Base-by-base conservation (phyloP, 2,329 filamentous ascomycete genomes). In the Acrocalymma vagum region DNA sequence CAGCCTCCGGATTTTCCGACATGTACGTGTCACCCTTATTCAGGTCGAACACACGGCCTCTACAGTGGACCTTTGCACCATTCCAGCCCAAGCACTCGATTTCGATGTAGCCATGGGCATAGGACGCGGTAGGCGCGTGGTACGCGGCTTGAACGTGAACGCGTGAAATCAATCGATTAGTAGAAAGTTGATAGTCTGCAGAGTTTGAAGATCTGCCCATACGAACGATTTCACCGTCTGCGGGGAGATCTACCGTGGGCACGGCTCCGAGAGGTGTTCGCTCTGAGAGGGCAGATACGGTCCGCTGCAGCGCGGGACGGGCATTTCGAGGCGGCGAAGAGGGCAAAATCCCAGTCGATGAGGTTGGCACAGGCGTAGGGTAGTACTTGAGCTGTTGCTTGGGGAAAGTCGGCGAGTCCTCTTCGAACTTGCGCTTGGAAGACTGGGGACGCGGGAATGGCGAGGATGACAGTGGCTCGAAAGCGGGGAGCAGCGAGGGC, bases 71-170 rank as follows among this genome's bases (percentile, higher is more conserved):
- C 75, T 90, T 95, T 53, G 94, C 79, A 11, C 94, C 94, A 69
- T 99, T 99, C 93, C 93, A 97, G 15, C 94, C 94, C 62, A 88
- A 83, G 77, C 94, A 99, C 61, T 90, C 80, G 58, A 99, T 87
- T 70, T 96, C 89, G 30, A 99, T 83, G 69, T 84, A 86, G 67
- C 88, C 89, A 48, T 84, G 79, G 55, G 89, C 84, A 58, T 89
- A 80, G 5, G 81, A 81, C 39, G 82, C 79, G 14, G 79, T 74
- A 9, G 89, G 83, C 15, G 87, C 80, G 50, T 93, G 82, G 69
- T 92, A 99, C 37, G 85, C 83, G 50, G 91, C 92, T 72, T 90
- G 87, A 70, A 96, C 88, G 67, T 99, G 94, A 16, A 97, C 84
- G 63, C 94, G 87, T 62, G 94, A 97, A 50, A 99, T 90, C 45